Percentiles rank a stretch among this genome's conserved stretches.
Conservation (phyloP, 768 basidiomycete species). For the Mycena sanguinolenta region DNA sequence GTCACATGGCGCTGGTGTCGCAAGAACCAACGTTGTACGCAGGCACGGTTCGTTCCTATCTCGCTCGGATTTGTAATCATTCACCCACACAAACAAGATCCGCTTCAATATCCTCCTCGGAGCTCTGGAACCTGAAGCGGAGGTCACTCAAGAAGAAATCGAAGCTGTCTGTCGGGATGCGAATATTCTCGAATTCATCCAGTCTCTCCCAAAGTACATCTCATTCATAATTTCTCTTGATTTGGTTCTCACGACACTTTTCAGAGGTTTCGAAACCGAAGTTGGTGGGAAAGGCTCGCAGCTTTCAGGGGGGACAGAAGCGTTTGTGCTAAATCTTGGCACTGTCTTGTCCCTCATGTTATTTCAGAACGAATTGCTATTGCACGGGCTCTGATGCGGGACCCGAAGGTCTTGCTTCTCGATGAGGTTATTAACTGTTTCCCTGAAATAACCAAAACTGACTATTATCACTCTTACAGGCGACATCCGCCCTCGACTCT, state of each 20-base stretch:
- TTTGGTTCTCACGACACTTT: conserved; percentile 20
- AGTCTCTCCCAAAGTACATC: conserved; percentile 77
- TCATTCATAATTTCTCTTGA: not conserved
- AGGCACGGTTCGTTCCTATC: conserved; percentile 68
- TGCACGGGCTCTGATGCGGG: conserved; percentile 89
- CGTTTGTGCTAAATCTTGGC: conserved; percentile 60
- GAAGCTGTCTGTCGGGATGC: conserved; percentile 90
- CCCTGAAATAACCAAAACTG: conserved; percentile 24
- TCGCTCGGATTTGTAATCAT: not conserved
- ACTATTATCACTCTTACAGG: conserved; percentile 51
- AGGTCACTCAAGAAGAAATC: conserved; percentile 90
- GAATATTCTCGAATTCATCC: conserved; percentile 92
- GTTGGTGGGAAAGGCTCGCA: conserved; percentile 93
- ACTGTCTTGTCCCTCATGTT: conserved; percentile 16
- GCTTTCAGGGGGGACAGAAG: conserved; percentile 89
- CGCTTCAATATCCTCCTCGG: conserved; percentile 94
- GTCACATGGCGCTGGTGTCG: conserved; percentile 89
- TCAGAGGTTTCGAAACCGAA: conserved; percentile 89
- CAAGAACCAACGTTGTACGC: conserved; percentile 93
- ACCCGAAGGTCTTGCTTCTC: conserved; percentile 88
- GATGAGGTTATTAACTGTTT: conserved; percentile 66
- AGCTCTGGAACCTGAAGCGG: conserved; percentile 77
- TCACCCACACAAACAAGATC: conserved; percentile 6
- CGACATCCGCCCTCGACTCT: conserved; percentile 91
- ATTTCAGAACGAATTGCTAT: conserved; percentile 78